Base-by-base conservation (phyloP, 768 basidiomycete species). In the Tubosaeta sp. region DNA sequence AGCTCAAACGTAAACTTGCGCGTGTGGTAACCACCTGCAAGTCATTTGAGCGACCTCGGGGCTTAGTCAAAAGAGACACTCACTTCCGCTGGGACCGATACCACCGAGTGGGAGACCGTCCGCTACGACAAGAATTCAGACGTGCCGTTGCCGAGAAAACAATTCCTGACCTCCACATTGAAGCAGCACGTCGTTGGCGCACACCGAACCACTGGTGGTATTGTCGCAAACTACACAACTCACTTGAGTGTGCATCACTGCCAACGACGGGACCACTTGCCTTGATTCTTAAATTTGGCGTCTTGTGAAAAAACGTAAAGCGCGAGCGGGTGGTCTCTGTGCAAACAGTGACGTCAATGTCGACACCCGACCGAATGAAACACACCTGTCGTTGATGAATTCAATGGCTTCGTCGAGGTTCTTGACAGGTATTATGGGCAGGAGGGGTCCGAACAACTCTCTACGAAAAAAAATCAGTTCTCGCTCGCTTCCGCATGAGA, bases 401-500 rank as follows among this genome's bases (percentile, higher is more conserved):
- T 79, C 76, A 52, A 92, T 83, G 4, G 84, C 91, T 35, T 81
- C 84, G 32, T 91, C 87, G 7, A 88, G 48, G 50, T 77, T 65
- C n/a, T 84, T 79, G 25, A 92, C 83, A 0, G 84, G 79, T 1
- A 94, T 71, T 37, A 95, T 74, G 4, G 89, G 85, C 22, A 95
- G 71, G 10, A 95, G 58, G 8, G 92, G 91, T 0, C 91, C 92
- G 59, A 95, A 93, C 39, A 93, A 76, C 61, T 94, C 92, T 54
- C 89, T 91, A 56, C 9, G 6, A 0, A 39, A 16, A 42, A 5
- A 5, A 13, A n/a, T 57, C 4, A 56, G 31, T 19, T 7, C 42
- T 29, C 1, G n/a, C 11, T 43, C 29, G 14, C 8, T 46, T 47
- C 13, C 31, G 14, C 5, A 38, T 53, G 13, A 19, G 8, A 47